A percentile compares a stretch with the other conserved stretches of the same genome.
Evolutionary conservation across 768 basidiomycete genomes (phyloP).

Genomic region (Coprinopsis cinerea): DNA sequence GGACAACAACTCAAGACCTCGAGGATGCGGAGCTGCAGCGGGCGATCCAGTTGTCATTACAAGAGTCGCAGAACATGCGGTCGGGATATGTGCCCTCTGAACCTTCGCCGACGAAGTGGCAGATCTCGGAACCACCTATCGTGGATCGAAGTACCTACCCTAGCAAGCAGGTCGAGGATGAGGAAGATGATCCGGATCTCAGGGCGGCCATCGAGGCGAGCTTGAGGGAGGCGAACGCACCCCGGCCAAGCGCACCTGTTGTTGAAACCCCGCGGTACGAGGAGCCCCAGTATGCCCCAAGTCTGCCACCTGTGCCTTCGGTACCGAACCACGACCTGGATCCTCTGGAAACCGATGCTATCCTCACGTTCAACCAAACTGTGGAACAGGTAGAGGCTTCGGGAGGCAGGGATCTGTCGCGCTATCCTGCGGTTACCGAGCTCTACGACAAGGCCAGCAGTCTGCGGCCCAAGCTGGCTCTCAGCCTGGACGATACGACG

Average conservation of each 20-base stretch:
- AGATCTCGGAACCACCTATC: conserved; percentile 66
- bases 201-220: conserved; percentile 94
- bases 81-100: conserved; percentile 69
- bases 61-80: conserved; percentile 59
- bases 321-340: conserved; percentile 77
- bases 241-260: conserved; percentile 72
- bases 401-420: conserved; percentile 70
- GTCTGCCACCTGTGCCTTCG: conserved; percentile 39
- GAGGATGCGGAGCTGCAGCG: conserved; percentile 88
- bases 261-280: conserved; percentile 49
- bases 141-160: conserved; percentile 49
- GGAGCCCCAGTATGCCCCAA: conserved; percentile 29
- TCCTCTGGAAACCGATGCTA: conserved; percentile 76
- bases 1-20: conserved; percentile 41
- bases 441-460: conserved; percentile 78
- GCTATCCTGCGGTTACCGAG: conserved; percentile 80
- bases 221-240: conserved; percentile 76
- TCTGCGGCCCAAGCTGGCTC: conserved; percentile 73
- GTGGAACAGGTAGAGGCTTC: conserved; percentile 78
- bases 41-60: conserved; percentile 86
- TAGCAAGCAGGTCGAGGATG: conserved; percentile 26
- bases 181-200: conserved; percentile 90
- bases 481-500: conserved; percentile 78
- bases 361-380: conserved; percentile 87
- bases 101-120: conserved; percentile 48